Evolutionary conservation across 257 asterid species (phyloP), one percentile per base, ranked within the genome.

Genomic region (Leonotis leonurus): DNA sequence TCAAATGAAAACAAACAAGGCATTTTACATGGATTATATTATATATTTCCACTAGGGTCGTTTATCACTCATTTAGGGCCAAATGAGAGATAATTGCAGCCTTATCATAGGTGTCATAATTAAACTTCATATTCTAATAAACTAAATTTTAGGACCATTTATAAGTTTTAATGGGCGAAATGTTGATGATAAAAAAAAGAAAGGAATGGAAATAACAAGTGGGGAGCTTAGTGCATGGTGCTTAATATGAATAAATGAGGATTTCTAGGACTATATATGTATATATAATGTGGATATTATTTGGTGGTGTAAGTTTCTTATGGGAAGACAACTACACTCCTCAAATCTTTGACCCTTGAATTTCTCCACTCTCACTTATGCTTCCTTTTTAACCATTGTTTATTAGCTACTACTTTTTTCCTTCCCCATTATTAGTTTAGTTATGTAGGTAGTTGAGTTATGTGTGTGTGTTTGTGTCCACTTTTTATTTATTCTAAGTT

Each of bases 331-430:
- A 24, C 60, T 56, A 75, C 84, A 73, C 65, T 62, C 37, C 71
- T 60, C 79, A 82, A 62, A 82, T 82, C 80, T 85, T 85, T 80
- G 83, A 82, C 81, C 85, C 64, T 44, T 78, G 78, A 82, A 82
- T 64, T 10, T 20, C 55, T 53, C 53, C 64, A 29, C 22, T 49
- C 60, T 24, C 62, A 56, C 9, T 36, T 35, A 65, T 71, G 45
- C 32, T 64, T 62, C 22, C 6, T 39, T 0, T 12, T 62, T 24
- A 37, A 0, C 0, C 12, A 0, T 61, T 14, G 33, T 1, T 30
- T 30, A 4, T 2, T 30, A 17, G 36, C 12, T 54, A 61, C 13
- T 9, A 16, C 8, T 0, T 18, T 5, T 29, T 66, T 46, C 13
- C 32, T 8, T 7, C 10, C n/a, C 36, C 30, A 6, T 46, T 13